A percentile compares a stretch with the other conserved stretches of the same genome.
phyloP scores from a whole-genome alignment of 352 stramenopile genomes.

The Phytophthora agathidicida region DNA sequence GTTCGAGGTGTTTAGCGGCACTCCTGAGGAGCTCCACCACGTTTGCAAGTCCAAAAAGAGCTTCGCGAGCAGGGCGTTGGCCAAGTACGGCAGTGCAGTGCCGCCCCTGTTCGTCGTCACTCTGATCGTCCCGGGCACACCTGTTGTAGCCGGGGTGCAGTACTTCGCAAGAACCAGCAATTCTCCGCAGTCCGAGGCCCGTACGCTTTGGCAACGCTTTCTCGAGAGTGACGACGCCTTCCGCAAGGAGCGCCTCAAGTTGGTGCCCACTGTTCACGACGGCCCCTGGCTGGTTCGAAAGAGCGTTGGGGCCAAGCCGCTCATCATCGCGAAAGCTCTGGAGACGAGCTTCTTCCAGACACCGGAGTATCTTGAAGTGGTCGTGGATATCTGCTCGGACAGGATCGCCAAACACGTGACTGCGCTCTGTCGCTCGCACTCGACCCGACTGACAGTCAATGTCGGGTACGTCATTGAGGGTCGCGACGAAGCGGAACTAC shows the following conservation, averaged over 20 bases:
- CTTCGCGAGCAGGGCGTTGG: constrained; percentile 63
- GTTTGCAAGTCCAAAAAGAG: constrained; percentile 72
- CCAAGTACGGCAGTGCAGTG: constrained; percentile 69
- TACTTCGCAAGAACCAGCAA: constrained; percentile 71
- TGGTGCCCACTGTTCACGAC: constrained; percentile 80
- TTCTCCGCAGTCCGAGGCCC: constrained; percentile 28
- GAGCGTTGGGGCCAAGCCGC: constrained; percentile 76
- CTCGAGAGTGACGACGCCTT: constrained; percentile 68
- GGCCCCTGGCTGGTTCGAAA: constrained; percentile 86
- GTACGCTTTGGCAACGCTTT: constrained; percentile 69
- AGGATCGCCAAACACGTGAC: constrained; percentile 78
- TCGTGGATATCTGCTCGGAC: constrained; percentile 81
- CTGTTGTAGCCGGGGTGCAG: constrained; percentile 71
- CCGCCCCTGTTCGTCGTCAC: constrained; percentile 80
- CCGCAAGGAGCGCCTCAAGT: constrained; percentile 76
- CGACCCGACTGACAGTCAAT: constrained; percentile 68
- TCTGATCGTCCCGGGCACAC: constrained; percentile 70
- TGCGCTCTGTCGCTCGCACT: constrained; percentile 74
- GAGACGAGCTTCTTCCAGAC: constrained; percentile 70
- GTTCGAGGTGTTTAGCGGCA: constrained; percentile 82
- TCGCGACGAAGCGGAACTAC: constrained; percentile 68
- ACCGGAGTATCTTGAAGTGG: constrained; percentile 71
- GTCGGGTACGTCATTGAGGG: constrained; percentile 86
- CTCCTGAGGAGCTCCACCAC: constrained; percentile 70
- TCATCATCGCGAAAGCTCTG: constrained; percentile 74